Percentiles rank a stretch among this genome's conserved stretches.
phyloP scores from a whole-genome alignment of 2,329 filamentous ascomycete species.

The Cytospora piceae region DNA sequence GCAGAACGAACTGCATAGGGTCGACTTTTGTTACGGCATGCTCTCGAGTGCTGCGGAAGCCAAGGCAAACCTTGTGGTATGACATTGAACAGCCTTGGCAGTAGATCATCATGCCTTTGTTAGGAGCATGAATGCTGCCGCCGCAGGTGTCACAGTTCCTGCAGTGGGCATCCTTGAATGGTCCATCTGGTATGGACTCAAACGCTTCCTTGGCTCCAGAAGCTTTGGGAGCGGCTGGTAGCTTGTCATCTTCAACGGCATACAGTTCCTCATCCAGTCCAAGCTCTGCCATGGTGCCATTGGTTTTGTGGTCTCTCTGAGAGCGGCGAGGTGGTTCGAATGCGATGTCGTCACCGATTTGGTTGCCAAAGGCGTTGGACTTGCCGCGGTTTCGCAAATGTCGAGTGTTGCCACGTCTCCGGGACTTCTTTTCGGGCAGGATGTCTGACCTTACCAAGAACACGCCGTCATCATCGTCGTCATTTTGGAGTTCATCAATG shows the following conservation, averaged over 20 bases:
- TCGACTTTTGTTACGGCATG: constrained; percentile 87
- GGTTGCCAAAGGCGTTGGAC: constrained; percentile 42
- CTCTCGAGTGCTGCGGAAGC: constrained; percentile 72
- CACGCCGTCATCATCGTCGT: constrained; percentile 23
- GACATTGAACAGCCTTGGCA: constrained; percentile 89
- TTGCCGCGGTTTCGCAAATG: constrained; percentile 30
- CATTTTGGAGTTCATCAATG: constrained; percentile 28
- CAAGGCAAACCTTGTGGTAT: constrained; percentile 84
- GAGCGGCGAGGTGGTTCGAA: constrained; percentile 58
- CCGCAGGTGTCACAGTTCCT: constrained; percentile 74
- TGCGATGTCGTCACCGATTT: constrained; percentile 45
- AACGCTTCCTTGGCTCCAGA: constrained; percentile 76
- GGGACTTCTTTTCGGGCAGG: constrained; percentile 29
- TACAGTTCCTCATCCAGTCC: constrained; percentile 64
- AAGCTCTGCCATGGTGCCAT: constrained; percentile 54
- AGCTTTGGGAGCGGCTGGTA: constrained; percentile 54
- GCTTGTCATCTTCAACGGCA: constrained; percentile 49
- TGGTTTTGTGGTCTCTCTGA: constrained; percentile 49
- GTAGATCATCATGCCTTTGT: constrained; percentile 73
- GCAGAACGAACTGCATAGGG: constrained; percentile 78
- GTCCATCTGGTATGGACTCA: constrained; percentile 60
- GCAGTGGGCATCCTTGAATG: constrained; percentile 73
- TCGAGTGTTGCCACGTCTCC: constrained; percentile 30
- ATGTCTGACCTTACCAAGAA: constrained; percentile 38
- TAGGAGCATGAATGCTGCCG: constrained; percentile 53